These are phyloP conservation scores for Colletotrichum cuscutae DNA, from an alignment of 2,329 filamentous ascomycete genomes.

Conservation along the genomic window DNA sequence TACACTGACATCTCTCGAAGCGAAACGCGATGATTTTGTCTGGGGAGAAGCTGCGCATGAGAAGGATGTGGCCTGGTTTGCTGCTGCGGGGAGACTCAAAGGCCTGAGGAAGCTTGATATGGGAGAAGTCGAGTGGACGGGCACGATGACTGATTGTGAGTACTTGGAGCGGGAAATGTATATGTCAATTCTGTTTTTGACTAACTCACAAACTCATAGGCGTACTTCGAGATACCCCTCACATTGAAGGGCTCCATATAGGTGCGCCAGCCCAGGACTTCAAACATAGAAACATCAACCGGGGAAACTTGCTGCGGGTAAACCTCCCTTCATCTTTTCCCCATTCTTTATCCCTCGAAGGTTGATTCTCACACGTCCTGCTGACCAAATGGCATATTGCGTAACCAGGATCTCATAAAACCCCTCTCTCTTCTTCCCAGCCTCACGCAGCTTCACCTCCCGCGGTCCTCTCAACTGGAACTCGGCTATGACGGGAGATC, in stretches of 20 bases:
- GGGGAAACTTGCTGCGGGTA: background rate
- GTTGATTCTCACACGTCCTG: background rate
- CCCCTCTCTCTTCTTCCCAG: background rate
- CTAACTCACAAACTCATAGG: background rate
- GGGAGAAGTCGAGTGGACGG: background rate
- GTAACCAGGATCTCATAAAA: background rate
- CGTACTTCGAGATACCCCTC: background rate
- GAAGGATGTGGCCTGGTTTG: background rate
- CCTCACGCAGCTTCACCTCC: background rate
- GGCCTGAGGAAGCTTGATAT: background rate
- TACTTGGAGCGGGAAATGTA: fast-evolving
- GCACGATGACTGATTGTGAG: background rate
- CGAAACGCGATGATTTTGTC: background rate
- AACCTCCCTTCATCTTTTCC: background rate
- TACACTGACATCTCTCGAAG: background rate
- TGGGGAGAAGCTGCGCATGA: background rate
- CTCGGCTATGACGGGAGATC: background rate
- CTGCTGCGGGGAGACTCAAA: background rate
- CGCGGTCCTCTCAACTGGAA: background rate
- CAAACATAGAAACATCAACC: no score
- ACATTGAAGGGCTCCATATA: background rate
- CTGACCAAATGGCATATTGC: background rate
- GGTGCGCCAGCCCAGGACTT: background rate
- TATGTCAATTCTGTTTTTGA: fast-evolving
- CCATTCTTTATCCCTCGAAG: background rate